Conservation (phyloP, 2,329 filamentous ascomycete species). For the Colletotrichum kahawae region DNA sequence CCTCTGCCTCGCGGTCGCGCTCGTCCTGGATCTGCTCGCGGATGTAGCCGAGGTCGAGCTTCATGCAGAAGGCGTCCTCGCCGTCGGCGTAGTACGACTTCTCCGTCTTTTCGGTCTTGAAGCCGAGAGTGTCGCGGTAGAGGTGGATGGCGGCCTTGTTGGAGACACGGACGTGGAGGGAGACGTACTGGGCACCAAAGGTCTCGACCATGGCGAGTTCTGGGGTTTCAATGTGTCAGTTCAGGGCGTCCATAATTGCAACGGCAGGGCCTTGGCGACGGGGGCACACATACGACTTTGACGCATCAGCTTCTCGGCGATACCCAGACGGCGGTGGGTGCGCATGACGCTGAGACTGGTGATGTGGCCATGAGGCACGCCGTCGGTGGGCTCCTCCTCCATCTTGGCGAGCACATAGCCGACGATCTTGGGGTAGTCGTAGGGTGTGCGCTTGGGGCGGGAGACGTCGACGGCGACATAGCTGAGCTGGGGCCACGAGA, state of each 20-base stretch:
- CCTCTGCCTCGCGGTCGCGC: slow-evolving; percentile 47
- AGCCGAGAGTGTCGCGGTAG: slow-evolving; percentile 91
- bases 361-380: slow-evolving; percentile 93
- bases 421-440: slow-evolving; percentile 96
- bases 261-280: background rate
- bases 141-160: slow-evolving; percentile 91
- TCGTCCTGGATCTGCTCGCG: slow-evolving; percentile 51
- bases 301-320: slow-evolving; percentile 97
- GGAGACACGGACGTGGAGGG: slow-evolving; percentile 91
- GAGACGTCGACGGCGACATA: slow-evolving; percentile 95
- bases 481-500: slow-evolving; percentile 96
- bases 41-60: slow-evolving; percentile 76
- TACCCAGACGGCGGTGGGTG: slow-evolving; percentile 87
- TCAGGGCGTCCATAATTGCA: background rate
- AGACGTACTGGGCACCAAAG: slow-evolving; percentile 90
- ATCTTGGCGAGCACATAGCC: slow-evolving; percentile 99
- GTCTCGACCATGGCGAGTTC: slow-evolving; percentile 97
- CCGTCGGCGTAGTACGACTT: slow-evolving; percentile 96
- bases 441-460: slow-evolving; percentile 75
- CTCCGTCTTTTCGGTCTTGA: slow-evolving; percentile 86
- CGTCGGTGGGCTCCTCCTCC: slow-evolving; percentile 95
- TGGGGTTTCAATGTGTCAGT: background rate
- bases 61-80: slow-evolving; percentile 95
- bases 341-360: slow-evolving; percentile 95
- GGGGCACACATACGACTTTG: slow-evolving; percentile 76